phyloP scores from a whole-genome alignment of 148 eudicot species.

The Silene conica region DNA sequence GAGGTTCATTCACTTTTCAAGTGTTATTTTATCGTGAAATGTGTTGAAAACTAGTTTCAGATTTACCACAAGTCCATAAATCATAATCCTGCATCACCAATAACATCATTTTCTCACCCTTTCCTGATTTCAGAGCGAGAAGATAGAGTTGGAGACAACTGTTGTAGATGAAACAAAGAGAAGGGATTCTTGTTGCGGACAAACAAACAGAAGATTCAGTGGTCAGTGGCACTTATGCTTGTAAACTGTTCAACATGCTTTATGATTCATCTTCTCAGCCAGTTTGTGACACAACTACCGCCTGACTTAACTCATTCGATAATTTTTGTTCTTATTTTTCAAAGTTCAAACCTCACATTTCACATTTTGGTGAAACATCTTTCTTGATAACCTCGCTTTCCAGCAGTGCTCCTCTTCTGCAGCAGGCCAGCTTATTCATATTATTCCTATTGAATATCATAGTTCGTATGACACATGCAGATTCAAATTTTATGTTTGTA shows the following conservation, averaged over 20 bases:
- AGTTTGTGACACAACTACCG: too few relatives aligned
- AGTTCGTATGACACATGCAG: too few relatives aligned
- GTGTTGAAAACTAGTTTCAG: neutral
- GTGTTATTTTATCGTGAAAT: neutral
- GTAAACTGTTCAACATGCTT: conserved; percentile 7
- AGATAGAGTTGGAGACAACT: conserved; percentile 91
- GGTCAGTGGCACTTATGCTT: conserved; percentile 50
- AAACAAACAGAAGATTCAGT: conserved; percentile 85
- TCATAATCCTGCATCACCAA: neutral
- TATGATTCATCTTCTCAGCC: too few relatives aligned
- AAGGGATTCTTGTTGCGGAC: conserved; percentile 87
- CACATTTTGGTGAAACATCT: too few relatives aligned
- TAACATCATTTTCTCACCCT: neutral
- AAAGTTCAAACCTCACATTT: too few relatives aligned
- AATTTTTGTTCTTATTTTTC: too few relatives aligned
- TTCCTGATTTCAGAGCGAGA: conserved; percentile 60
- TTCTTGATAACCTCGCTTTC: too few relatives aligned
- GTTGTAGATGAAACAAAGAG: conserved; percentile 96
- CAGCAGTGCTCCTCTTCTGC: too few relatives aligned
- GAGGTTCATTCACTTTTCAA: conserved; percentile 8
- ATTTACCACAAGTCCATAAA: neutral
- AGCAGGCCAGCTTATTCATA: too few relatives aligned
- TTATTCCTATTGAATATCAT: too few relatives aligned
- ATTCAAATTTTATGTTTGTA: neutral
- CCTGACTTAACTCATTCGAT: too few relatives aligned